These are phyloP conservation scores for Mortierella polycephala DNA, from an alignment of 371 early-diverging fungal genomes.

Conservation along the genomic window DNA sequence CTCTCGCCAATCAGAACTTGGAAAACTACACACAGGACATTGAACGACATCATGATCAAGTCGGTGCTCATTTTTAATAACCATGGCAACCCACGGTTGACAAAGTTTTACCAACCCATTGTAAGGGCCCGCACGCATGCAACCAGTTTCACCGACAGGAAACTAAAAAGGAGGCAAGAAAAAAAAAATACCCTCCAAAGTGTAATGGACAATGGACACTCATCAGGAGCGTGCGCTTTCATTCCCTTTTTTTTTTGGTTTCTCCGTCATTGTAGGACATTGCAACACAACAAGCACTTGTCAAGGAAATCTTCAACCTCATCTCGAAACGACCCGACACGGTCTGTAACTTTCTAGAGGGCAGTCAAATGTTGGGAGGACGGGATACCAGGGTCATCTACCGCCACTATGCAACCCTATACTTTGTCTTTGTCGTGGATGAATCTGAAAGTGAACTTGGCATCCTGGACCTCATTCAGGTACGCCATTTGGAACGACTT, in stretches of 20 bases:
- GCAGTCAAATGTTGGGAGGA: slow-evolving; percentile 85
- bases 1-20: too few relatives aligned
- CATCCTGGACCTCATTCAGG: slow-evolving; percentile 94
- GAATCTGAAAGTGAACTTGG: slow-evolving; percentile 95
- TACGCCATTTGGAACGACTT: slow-evolving; percentile 31
- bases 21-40: background rate
- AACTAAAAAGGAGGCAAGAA: background rate
- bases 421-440: slow-evolving; percentile 97
- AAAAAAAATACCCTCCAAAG: too few relatives aligned
- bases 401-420: slow-evolving; percentile 92
- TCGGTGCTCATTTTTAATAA: slow-evolving; percentile 97
- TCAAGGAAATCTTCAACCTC: slow-evolving; percentile 86
- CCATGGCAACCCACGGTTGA: slow-evolving; percentile 93
- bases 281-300: slow-evolving; percentile 80
- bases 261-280: slow-evolving; percentile 70
- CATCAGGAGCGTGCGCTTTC: background rate
- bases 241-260: background rate
- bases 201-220: background rate
- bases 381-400: slow-evolving; percentile 92
- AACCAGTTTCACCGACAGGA: background rate
- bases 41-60: slow-evolving; percentile 78
- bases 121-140: slow-evolving; percentile 54
- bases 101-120: slow-evolving; percentile 92
- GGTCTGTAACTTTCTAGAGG: slow-evolving; percentile 93
- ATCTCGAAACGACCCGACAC: slow-evolving; percentile 87